Evolutionary conservation across 352 stramenopile species (phyloP).

Genomic region (Pythium biforme): DNA sequence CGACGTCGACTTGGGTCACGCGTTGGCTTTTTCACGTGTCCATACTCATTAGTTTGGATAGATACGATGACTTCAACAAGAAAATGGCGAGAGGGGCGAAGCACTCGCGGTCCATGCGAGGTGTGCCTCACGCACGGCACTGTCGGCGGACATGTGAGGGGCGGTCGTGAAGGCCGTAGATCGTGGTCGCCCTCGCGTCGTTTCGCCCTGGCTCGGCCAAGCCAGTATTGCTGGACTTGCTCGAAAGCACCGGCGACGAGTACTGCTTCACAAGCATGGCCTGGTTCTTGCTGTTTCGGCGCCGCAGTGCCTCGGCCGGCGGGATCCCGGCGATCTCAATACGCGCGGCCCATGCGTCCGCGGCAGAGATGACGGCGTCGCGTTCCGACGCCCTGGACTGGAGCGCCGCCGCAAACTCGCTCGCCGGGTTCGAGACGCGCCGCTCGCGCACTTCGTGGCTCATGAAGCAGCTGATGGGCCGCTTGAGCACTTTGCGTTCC

Average conservation of each 20-base stretch:
- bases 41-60: neutral
- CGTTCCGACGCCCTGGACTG: constrained; percentile 24
- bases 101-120: neutral
- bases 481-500: constrained; percentile 51
- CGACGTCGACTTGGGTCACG: neutral
- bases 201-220: neutral
- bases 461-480: constrained; percentile 51
- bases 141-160: constrained; percentile 9
- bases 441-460: constrained; percentile 47
- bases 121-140: constrained; percentile 13
- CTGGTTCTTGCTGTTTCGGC: constrained; percentile 19
- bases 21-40: neutral
- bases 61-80: neutral
- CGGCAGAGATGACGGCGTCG: constrained; percentile 16
- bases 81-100: neutral
- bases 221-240: neutral
- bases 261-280: constrained; percentile 25
- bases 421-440: constrained; percentile 32
- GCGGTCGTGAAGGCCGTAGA: constrained; percentile 10
- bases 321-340: constrained; percentile 63
- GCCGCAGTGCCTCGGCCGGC: constrained; percentile 17
- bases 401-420: constrained; percentile 17
- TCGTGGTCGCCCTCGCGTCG: neutral
- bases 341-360: constrained; percentile 46
- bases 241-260: neutral